Evolutionary conservation across 2,329 filamentous ascomycete genomes (phyloP), one percentile per base, ranked within the genome.

Genomic region (Colletotrichum endophyticum): DNA sequence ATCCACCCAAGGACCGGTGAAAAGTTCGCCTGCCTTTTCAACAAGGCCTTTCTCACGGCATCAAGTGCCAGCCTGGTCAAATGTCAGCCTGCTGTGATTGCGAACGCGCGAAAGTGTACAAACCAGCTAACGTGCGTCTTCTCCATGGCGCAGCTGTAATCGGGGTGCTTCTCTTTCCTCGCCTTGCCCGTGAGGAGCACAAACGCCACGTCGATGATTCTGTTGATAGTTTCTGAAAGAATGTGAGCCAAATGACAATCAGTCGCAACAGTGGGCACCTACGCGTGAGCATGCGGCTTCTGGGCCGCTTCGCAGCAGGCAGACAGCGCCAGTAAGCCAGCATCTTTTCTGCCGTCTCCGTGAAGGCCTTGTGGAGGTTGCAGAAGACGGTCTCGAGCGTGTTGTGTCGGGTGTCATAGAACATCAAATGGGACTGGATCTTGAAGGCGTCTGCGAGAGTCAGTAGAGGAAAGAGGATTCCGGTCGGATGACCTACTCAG

Each of bases 401-500:
- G 85, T 99, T 99, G 87, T 96, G 93, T 5, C 89, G 85, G 6
- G 94, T 95, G 83, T 98, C 95, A 80, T 95, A 93, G 83, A 95
- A 94, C 92, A 98, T 96, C 66, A 92, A 88, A 80, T 97, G 94
- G 68, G 96, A 93, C 82, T 98, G 95, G 69, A 97, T 92, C 83
- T 96, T 96, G 87, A 99, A 95, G 5, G 92, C 86, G 80, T 89
- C 90, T 92, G 67, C 39, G 72, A 63, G 16, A 13, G 36, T 72
- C 49, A 30, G 73, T 75, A 32, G 72, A 68, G 32, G 68, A 56
- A 15, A 79, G 27, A 72, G 64, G 11, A n/a, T 3, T 13, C 44
- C 4, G 44, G 57, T 4, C 11, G 12, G 56, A 32, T 25, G 6
- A 83, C 88, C 85, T 87, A 92, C 90, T 92, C 57, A 98, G 86